phyloP scores from a whole-genome alignment of 495 filamentous ascomycete genomes.

The Lepraria neglecta region DNA sequence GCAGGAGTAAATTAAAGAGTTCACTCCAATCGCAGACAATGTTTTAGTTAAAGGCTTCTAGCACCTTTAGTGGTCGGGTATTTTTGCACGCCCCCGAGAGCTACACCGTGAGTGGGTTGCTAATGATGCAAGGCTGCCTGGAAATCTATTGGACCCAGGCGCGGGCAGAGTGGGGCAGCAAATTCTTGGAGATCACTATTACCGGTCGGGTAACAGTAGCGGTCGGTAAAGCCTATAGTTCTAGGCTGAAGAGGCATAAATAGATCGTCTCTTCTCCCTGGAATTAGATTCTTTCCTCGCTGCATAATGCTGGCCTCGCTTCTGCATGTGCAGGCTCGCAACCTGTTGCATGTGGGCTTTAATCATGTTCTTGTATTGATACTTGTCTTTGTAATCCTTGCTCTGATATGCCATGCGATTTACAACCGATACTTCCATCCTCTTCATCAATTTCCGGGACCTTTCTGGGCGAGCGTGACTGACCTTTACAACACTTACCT shows the following conservation, averaged over 20 bases:
- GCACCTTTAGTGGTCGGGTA: too few relatives aligned
- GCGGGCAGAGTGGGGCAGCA: too few relatives aligned
- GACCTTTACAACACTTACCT: conserved; percentile 36
- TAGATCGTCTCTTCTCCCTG: not conserved
- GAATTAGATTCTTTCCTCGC: not conserved
- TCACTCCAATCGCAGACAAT: too few relatives aligned
- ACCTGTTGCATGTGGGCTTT: not conserved
- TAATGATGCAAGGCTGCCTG: too few relatives aligned
- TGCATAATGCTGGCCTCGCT: not conserved
- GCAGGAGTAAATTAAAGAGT: too few relatives aligned
- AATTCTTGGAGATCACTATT: not conserved
- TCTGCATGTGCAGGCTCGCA: not conserved
- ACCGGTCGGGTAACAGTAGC: not conserved
- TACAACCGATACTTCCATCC: conserved; percentile 51
- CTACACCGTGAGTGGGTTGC: too few relatives aligned
- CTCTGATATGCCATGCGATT: conserved; percentile 18
- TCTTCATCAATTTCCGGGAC: conserved; percentile 45
- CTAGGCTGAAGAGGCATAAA: not conserved
- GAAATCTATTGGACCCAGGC: too few relatives aligned
- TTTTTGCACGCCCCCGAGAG: too few relatives aligned
- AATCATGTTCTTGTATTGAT: not conserved
- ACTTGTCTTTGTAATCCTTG: not conserved
- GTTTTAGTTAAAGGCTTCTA: too few relatives aligned
- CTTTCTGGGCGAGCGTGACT: conserved; percentile 49
- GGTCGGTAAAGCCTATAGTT: not conserved